These are phyloP conservation scores for Porogramme epimiltina DNA, from an alignment of 1,284 basidiomycete genomes.

Conservation along the genomic window DNA sequence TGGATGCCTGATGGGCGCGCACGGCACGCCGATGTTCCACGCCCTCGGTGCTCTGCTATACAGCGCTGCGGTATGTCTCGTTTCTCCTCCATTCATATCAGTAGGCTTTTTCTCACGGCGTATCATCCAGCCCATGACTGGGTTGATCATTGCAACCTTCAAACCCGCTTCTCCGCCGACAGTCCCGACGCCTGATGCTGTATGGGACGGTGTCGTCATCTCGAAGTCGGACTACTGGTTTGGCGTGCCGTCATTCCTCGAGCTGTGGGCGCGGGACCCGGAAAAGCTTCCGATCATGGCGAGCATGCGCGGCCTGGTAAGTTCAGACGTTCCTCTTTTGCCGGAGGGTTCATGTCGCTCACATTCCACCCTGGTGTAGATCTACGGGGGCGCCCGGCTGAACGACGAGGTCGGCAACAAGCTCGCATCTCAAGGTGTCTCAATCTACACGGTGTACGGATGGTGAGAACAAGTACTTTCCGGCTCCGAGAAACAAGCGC, in stretches of 20 bases:
- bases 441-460: constrained; percentile 7
- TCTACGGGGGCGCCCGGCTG: constrained; percentile 3
- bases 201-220: constrained; percentile 18
- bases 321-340: neutral
- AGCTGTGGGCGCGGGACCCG: constrained; percentile 23
- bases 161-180: constrained; percentile 19
- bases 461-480: too few relatives aligned
- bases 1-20: constrained; percentile 11
- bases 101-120: neutral
- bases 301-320: constrained; percentile 18
- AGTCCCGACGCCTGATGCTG: constrained; percentile 22
- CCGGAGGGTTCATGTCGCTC: neutral
- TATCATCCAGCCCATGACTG: constrained; percentile 14
- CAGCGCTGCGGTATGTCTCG: constrained; percentile 14
- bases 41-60: constrained; percentile 19
- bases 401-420: constrained; percentile 11
- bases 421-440: constrained; percentile 9
- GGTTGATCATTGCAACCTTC: constrained; percentile 15
- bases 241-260: constrained; percentile 29
- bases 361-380: neutral
- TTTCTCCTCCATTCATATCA: neutral
- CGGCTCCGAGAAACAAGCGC: too few relatives aligned
- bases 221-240: constrained; percentile 20
- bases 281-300: constrained; percentile 18
- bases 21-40: constrained; percentile 26